Evolutionary conservation across 1,284 basidiomycete genomes (phyloP).

Genomic region (Neotropicomus parvogracilis): DNA sequence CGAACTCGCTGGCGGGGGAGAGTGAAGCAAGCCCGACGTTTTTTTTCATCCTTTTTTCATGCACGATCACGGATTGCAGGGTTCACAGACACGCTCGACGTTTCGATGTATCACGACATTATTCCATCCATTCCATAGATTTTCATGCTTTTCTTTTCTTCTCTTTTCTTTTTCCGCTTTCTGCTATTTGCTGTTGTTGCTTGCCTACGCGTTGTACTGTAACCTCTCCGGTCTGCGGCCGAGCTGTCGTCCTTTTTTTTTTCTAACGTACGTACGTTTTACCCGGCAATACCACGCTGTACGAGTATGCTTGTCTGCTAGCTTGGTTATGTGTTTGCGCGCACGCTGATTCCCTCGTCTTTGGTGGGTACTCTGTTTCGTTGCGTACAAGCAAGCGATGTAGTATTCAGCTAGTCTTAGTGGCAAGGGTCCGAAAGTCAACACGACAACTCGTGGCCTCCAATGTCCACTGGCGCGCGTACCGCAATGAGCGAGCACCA

Average conservation of each 20-base stretch:
- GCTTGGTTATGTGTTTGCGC: conserved; percentile 26
- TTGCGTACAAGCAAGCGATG: too few relatives aligned
- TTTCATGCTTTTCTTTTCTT: background rate
- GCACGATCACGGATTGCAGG: too few relatives aligned
- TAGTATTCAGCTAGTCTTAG: too few relatives aligned
- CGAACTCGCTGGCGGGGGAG: conserved; percentile 69
- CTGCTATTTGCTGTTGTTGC: conserved; percentile 10
- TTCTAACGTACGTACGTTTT: background rate
- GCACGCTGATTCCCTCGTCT: too few relatives aligned
- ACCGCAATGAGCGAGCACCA: too few relatives aligned
- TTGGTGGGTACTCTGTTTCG: too few relatives aligned
- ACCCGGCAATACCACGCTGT: conserved; percentile 25
- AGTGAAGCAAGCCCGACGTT: conserved; percentile 16
- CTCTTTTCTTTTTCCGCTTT: conserved; percentile 9
- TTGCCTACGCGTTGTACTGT: conserved; percentile 11
- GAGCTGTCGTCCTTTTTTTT: background rate
- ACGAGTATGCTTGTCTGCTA: conserved; percentile 19
- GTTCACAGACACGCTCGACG: background rate
- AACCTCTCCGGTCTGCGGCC: conserved; percentile 3
- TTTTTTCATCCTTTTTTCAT: background rate
- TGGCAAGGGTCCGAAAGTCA: too few relatives aligned
- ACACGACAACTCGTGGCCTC: too few relatives aligned
- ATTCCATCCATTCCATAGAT: conserved; percentile 20
- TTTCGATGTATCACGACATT: conserved; percentile 15
- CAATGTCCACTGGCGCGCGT: too few relatives aligned